These are phyloP conservation scores for Pythium phragmitis DNA, from an alignment of 352 stramenopile species.

Conservation along the genomic window DNA sequence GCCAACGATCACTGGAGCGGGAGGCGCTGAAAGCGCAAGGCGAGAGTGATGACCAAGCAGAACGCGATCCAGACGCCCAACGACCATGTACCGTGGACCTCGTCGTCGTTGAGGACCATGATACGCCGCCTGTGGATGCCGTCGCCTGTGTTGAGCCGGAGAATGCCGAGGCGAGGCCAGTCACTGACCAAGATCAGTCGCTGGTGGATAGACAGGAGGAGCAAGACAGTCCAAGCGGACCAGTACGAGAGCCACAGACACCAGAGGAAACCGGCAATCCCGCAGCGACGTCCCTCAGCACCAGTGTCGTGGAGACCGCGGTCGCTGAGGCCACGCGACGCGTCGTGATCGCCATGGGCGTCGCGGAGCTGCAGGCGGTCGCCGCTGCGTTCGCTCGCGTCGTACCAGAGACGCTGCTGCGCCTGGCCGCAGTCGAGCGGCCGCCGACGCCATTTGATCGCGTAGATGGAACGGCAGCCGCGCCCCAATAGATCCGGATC, in stretches of 20 bases:
- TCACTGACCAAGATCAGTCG: neutral
- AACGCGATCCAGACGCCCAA: neutral
- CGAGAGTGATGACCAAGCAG: neutral
- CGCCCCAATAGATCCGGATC: conserved; percentile 8
- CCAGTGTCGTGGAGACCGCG: conserved; percentile 15
- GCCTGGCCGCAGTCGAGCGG: too few relatives aligned
- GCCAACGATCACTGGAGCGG: neutral
- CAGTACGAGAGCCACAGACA: neutral
- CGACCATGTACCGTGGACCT: neutral
- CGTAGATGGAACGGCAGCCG: neutral
- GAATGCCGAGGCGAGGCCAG: too few relatives aligned
- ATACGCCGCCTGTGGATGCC: neutral
- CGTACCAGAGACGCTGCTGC: neutral
- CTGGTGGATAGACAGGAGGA: neutral
- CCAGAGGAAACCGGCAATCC: neutral
- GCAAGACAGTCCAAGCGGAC: neutral
- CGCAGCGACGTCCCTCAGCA: neutral
- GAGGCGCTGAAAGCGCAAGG: neutral
- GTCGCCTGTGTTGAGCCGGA: neutral
- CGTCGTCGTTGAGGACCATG: neutral
- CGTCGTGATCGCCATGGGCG: conserved; percentile 10
- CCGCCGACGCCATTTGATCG: neutral
- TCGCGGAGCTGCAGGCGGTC: conserved; percentile 34
- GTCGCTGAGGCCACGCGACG: conserved; percentile 27
- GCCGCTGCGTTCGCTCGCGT: conserved; percentile 27